Percentiles rank a stretch among this genome's conserved stretches.
phyloP scores from a whole-genome alignment of 1,284 basidiomycete species.

The Cryptococcus deneoformans region DNA sequence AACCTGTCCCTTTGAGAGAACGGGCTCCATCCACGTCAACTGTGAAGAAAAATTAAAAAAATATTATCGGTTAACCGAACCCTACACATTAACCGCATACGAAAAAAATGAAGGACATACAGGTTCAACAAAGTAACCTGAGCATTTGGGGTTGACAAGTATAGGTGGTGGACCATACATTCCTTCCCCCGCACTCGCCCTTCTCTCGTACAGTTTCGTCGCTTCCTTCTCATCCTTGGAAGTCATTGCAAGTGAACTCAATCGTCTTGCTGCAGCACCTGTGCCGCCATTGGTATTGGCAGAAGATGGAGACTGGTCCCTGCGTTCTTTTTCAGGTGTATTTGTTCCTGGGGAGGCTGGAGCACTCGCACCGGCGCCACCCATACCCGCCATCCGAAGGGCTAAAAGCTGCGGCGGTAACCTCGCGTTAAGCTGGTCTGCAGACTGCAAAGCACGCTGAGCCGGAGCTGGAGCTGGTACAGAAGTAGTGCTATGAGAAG shows the following conservation, averaged over 20 bases:
- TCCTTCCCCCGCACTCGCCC: background rate
- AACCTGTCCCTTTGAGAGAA: conserved; percentile 68
- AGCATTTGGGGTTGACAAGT: conserved; percentile 72
- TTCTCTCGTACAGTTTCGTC: conserved; percentile 1
- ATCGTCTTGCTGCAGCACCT: conserved; percentile 17
- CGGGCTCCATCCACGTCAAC: conserved; percentile 94
- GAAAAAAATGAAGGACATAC: conserved; percentile 52
- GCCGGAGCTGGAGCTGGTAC: background rate
- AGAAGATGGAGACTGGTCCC: conserved; percentile 1
- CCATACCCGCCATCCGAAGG: conserved; percentile 23
- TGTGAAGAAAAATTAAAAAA: conserved; percentile 45
- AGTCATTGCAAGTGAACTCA: conserved; percentile 37
- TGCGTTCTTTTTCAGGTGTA: background rate
- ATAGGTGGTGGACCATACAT: conserved; percentile 59
- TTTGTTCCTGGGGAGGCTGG: conserved; percentile 20
- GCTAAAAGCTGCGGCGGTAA: conserved; percentile 45
- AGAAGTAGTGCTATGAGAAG: background rate
- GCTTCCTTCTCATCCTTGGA: conserved; percentile 10
- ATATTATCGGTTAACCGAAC: no score
- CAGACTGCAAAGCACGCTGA: conserved; percentile 17
- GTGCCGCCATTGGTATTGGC: background rate
- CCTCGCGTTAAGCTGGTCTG: conserved; percentile 36
- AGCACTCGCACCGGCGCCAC: conserved; percentile 1
- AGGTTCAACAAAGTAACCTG: conserved; percentile 95
- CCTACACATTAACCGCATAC: no score